phyloP scores from a whole-genome alignment of 345 rosid genomes.

The Eucalyptus marginata region DNA sequence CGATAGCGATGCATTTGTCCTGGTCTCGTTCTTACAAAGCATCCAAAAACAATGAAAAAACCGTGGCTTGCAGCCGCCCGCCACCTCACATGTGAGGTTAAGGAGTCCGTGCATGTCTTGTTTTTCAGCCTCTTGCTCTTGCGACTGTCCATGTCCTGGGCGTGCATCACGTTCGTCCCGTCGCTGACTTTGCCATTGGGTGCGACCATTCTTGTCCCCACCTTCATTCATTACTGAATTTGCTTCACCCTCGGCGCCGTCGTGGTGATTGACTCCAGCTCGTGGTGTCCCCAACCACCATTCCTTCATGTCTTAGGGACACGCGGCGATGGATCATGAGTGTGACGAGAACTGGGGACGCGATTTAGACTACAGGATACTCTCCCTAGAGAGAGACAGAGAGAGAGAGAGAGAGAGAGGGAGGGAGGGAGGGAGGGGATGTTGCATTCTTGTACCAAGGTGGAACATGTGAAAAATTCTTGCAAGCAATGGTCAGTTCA shows the following conservation, averaged over 20 bases:
- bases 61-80: too few relatives aligned
- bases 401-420: too few relatives aligned
- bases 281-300: not conserved
- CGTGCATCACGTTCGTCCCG: not conserved
- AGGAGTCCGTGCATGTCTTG: not conserved
- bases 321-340: not conserved
- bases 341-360: not conserved
- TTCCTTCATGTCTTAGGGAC: not conserved
- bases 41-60: too few relatives aligned
- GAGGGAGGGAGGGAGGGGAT: not conserved
- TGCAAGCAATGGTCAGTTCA: not conserved
- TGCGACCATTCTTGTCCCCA: not conserved
- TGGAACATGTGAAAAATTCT: not conserved
- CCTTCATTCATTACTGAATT: not conserved
- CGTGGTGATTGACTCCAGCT: not conserved
- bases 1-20: fast-evolving
- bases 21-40: too few relatives aligned
- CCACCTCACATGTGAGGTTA: not conserved
- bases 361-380: not conserved
- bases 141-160: not conserved
- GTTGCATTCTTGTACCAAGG: not conserved
- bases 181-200: not conserved
- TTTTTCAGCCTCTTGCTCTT: not conserved
- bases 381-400: too few relatives aligned
- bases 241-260: not conserved